Base-by-base conservation (phyloP, 2,329 filamentous ascomycete species). In the Aphanocladium album region DNA sequence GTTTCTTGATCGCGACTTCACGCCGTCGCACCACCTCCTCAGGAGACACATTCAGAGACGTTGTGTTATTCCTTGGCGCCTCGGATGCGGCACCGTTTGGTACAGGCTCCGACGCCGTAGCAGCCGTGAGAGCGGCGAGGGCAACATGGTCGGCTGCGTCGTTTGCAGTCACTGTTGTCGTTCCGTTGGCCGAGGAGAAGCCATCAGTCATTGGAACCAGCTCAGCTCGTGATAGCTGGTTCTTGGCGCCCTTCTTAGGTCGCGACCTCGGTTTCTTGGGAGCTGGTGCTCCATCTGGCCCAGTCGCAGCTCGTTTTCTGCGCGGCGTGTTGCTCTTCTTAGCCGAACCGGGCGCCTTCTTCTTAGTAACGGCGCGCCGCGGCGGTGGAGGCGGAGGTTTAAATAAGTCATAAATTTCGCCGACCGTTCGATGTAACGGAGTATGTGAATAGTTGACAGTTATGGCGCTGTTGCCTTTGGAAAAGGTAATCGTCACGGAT, bases 391-490 rank as follows among this genome's bases (percentile, higher is more conserved):
- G 78, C 16, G 77, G 73, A 5, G 80, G 82, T 30, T 76, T 75
- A 57, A 81, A 79, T 41, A 76, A 71, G 5, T 79, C 76, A 11
- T 77, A 73, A 25, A 84, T 70, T 51, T 85, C 71, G 1, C 71
- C 76, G 5, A 86, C 82, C 0, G 82, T 83, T 66, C 76, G 80
- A 68, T 86, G 83, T n/a, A 85, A 66, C 3, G 79, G 80, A 0
- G 79, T 83, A 65, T 86, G 83, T 35, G 81, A 77, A 65, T 85
- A 85, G 61, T 80, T 80, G 58, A 85, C 73, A 12, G 77, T 74
- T 43, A 86, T 79, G 9, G 74, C 71, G 35, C 78, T 77, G 33
- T 72, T 76, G 25, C 73, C 74, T 59, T 77, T 79, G 7, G 77
- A 75, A 63, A 86, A 85, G 1, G 75, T 68, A 47, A 86, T 75